Evolutionary conservation across 2,329 filamentous ascomycete genomes (phyloP), one percentile per base, ranked within the genome.

Genomic region (Arthrocladium fulminans): DNA sequence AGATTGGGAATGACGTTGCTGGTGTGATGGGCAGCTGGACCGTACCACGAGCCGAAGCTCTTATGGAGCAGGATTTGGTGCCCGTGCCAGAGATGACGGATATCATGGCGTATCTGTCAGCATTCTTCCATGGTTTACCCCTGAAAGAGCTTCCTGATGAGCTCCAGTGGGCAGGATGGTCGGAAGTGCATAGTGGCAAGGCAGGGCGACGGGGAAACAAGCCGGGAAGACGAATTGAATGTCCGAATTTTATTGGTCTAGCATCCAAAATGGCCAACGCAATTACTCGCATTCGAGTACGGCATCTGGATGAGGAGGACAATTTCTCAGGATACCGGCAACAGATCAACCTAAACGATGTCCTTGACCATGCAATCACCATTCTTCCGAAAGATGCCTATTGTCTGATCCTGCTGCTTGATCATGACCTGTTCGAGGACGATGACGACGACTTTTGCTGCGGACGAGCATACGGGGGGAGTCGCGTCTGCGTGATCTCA

Each of bases 371-470:
- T 0, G 69, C 76, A 0, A 70, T 79, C 1, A 63, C 63, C 1
- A 67, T 76, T 13, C 62, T 84, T 0, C 80, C 79, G 0, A 44
- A 56, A 0, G 75, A 84, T 55, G 80, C 80, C 0, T 80, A 80
- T 50, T 70, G 80, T 0, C 59, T 83, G 1, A 57, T 81, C 0
- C 60, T 85, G 29, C 58, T 84, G 0, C 64, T 76, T 0, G 65
- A 79, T 27, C 74, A 82, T n/a, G 81, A 85, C 57, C 63, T 84
- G 12, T 84, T 80, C 57, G 80, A 84, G 55, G 73, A 73, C 43
- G 77, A 81, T 0, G 76, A 83, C 0, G 82, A 85, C 51, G 74
- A 79, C 17, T 86, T 84, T 57, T 79, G 75, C 46, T 83, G 80
- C 52, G 82, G 81, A 0, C 65, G 80, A 23, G 80, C 82, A 0